phyloP scores from a whole-genome alignment of 2,329 filamentous ascomycete species.

The Fusarium clavum region DNA sequence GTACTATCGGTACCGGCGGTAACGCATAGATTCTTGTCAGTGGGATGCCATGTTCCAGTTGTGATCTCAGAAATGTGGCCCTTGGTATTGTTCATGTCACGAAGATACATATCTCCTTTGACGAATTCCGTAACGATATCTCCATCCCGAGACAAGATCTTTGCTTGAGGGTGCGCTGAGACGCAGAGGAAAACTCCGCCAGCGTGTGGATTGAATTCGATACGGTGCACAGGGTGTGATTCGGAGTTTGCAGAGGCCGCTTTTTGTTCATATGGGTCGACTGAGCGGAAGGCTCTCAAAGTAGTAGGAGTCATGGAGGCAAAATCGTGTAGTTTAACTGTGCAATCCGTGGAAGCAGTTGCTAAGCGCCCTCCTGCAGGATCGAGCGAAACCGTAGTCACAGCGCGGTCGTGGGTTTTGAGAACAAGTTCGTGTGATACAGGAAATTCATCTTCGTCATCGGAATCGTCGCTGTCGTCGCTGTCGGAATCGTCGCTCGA shows the following conservation, averaged over 20 bases:
- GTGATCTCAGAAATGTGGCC: conserved; percentile 94
- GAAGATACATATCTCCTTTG: conserved; percentile 98
- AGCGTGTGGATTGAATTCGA: conserved; percentile 85
- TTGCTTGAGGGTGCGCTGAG: conserved; percentile 89
- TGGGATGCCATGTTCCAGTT: conserved; percentile 90
- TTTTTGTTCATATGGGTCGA: conserved; percentile 88
- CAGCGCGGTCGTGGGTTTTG: conserved; percentile 89
- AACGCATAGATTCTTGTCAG: conserved; percentile 83
- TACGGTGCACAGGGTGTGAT: conserved; percentile 87
- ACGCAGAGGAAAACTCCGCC: conserved; percentile 87
- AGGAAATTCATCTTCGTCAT: conserved; percentile 89
- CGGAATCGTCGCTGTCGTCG: conserved; percentile 66
- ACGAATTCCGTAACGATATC: conserved; percentile 87
- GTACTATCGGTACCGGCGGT: conserved; percentile 97
- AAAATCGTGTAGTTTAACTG: conserved; percentile 93
- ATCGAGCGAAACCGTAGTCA: conserved; percentile 87
- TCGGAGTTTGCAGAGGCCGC: conserved; percentile 75
- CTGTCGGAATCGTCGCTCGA: conserved; percentile 61
- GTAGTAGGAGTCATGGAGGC: conserved; percentile 95
- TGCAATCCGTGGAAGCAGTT: conserved; percentile 92
- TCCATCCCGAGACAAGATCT: conserved; percentile 89
- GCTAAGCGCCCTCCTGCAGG: conserved; percentile 85
- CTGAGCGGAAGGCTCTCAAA: conserved; percentile 89
- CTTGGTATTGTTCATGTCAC: conserved; percentile 98
- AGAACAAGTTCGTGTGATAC: conserved; percentile 92